Percentiles rank a stretch among this genome's conserved stretches.
phyloP scores from a whole-genome alignment of 345 rosid genomes.

The Populus euphratica region DNA sequence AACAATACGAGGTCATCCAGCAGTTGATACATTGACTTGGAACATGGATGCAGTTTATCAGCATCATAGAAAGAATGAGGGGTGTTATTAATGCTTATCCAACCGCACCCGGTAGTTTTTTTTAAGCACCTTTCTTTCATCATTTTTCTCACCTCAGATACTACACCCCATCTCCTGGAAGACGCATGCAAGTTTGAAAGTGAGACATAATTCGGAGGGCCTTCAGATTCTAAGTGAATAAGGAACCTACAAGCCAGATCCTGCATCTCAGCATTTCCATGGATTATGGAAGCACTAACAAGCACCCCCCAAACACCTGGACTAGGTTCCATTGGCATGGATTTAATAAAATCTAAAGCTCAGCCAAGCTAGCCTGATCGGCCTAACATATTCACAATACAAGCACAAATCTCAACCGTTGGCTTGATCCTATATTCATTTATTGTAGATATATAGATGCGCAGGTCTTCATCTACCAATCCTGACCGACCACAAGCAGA shows the following conservation, averaged over 20 bases:
- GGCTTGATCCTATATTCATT: constrained; percentile 44
- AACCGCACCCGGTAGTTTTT: constrained; percentile 73
- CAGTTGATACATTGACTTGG: constrained; percentile 42
- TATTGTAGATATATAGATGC: constrained; percentile 34
- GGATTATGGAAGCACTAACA: constrained; percentile 51
- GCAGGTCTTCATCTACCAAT: constrained; percentile 50
- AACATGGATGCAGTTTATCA: constrained; percentile 50
- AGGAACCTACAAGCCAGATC: constrained; percentile 55
- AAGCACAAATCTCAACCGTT: constrained; percentile 58
- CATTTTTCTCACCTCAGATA: constrained; percentile 51
- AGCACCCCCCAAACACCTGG: constrained; percentile 76
- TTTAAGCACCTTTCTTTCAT: constrained; percentile 56
- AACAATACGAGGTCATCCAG: constrained; percentile 38
- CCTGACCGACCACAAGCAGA: constrained; percentile 64
- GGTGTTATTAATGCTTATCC: constrained; percentile 47
- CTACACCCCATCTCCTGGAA: constrained; percentile 56
- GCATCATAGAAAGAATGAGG: constrained; percentile 52
- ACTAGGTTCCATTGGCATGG: constrained; percentile 55
- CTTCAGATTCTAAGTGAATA: constrained; percentile 54
- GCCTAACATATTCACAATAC: constrained; percentile 61
- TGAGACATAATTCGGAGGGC: constrained; percentile 58
- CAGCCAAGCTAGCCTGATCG: constrained; percentile 50
- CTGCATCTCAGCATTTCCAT: constrained; percentile 56
- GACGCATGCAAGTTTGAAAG: constrained; percentile 61
- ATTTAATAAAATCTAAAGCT: constrained; percentile 49